Evolutionary conservation across 441 rosid genomes (phyloP).

Genomic region (Bocquillonia castaneifolia): DNA sequence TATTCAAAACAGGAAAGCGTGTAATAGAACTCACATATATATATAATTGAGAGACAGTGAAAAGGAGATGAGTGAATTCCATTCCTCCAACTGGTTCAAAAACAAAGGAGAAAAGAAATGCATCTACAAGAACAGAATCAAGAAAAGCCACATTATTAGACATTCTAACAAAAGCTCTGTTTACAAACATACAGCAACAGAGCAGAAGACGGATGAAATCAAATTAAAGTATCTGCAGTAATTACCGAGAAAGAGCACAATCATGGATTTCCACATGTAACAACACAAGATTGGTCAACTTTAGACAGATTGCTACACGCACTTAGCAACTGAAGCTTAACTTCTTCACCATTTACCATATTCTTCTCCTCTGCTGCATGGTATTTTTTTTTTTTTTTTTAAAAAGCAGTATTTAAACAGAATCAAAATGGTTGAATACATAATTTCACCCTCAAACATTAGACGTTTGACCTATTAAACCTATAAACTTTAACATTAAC

Average conservation of each 20-base stretch:
- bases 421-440: too few relatives aligned
- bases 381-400: too few relatives aligned
- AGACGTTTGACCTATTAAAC: too few relatives aligned
- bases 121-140: constrained; percentile 22
- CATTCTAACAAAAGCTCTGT: background rate
- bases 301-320: background rate
- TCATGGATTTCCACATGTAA: constrained; percentile 16
- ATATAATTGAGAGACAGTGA: constrained; percentile 8
- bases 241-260: constrained; percentile 15
- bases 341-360: constrained; percentile 14
- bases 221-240: background rate
- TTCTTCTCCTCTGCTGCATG: constrained; percentile 18
- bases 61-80: constrained; percentile 20
- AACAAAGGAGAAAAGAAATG: constrained; percentile 6
- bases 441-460: too few relatives aligned
- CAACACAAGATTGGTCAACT: constrained; percentile 1
- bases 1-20: background rate
- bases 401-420: too few relatives aligned
- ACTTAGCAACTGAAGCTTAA: constrained; percentile 11
- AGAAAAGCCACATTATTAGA: constrained; percentile 9
- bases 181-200: background rate
- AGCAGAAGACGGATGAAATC: background rate
- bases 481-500: too few relatives aligned
- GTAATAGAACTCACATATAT: constrained; percentile 29
- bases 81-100: constrained; percentile 20